These are phyloP conservation scores for Diaporthe longicolla DNA, from an alignment of 2,329 filamentous ascomycete genomes.

Conservation along the genomic window DNA sequence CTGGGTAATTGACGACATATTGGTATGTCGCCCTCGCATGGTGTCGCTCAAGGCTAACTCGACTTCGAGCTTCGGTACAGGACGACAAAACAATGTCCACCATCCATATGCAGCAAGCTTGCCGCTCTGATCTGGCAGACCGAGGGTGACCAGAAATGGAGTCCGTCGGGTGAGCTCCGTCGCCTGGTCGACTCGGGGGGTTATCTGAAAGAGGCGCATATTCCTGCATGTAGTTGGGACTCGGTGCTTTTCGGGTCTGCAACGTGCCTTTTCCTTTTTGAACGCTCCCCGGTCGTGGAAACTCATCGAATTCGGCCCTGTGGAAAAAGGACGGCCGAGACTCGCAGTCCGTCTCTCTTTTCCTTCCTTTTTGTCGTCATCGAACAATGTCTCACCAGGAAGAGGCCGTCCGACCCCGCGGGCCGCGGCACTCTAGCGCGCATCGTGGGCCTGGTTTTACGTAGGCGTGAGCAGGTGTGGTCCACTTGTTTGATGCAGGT, in stretches of 20 bases:
- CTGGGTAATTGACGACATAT: neutral
- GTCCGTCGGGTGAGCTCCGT: neutral
- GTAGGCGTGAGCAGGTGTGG: constrained; percentile 15
- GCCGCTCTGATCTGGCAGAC: neutral
- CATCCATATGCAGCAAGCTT: neutral
- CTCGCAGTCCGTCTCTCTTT: neutral
- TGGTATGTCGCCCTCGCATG: neutral
- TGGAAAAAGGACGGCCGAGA: neutral
- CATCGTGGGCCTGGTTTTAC: constrained; percentile 19
- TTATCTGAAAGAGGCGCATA: neutral
- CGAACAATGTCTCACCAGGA: neutral
- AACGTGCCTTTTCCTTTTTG: neutral
- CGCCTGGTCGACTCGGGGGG: neutral
- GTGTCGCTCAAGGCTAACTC: neutral
- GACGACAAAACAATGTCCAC: neutral
- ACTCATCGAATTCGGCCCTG: neutral
- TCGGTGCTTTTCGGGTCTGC: neutral
- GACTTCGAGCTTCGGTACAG: neutral
- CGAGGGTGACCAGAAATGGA: neutral
- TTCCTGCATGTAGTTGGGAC: neutral
- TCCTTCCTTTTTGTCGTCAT: neutral
- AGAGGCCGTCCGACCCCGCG: neutral
- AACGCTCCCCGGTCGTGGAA: neutral
- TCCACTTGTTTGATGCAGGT: constrained; percentile 16
- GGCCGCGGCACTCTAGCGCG: constrained; percentile 17